Evolutionary conservation across 2,329 filamentous ascomycete species (phyloP).

Genomic region (Alternaria dauci): DNA sequence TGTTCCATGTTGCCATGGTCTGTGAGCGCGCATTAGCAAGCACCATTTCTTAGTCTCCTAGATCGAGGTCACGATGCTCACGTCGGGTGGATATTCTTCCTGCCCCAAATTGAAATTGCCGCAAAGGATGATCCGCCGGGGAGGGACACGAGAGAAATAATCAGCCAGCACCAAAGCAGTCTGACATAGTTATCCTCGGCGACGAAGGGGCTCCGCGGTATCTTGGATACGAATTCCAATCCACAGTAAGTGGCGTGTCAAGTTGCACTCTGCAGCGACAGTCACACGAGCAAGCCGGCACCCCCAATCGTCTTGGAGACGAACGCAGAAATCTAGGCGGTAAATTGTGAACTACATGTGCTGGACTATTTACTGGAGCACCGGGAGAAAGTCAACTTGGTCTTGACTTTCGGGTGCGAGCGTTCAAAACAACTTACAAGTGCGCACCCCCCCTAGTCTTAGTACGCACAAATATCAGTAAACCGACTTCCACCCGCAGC

Average conservation of each 20-base stretch:
- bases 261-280: background rate
- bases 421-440: background rate
- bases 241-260: background rate
- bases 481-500: background rate
- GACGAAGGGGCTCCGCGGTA: background rate
- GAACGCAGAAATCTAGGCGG: background rate
- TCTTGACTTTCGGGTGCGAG: background rate
- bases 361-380: background rate
- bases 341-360: background rate
- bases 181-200: background rate
- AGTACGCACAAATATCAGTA: background rate
- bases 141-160: background rate
- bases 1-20: background rate
- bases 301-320: background rate
- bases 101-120: background rate
- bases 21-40: background rate
- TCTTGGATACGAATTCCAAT: background rate
- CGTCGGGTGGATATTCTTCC: background rate
- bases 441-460: background rate
- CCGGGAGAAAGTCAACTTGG: background rate
- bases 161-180: background rate
- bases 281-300: background rate
- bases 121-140: background rate
- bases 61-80: slow-evolving; percentile 1
- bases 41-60: background rate